Percentiles rank a stretch among this genome's conserved stretches.
Evolutionary conservation across 2,329 filamentous ascomycete genomes (phyloP).

Genomic region (Curvularia eragrostidis): DNA sequence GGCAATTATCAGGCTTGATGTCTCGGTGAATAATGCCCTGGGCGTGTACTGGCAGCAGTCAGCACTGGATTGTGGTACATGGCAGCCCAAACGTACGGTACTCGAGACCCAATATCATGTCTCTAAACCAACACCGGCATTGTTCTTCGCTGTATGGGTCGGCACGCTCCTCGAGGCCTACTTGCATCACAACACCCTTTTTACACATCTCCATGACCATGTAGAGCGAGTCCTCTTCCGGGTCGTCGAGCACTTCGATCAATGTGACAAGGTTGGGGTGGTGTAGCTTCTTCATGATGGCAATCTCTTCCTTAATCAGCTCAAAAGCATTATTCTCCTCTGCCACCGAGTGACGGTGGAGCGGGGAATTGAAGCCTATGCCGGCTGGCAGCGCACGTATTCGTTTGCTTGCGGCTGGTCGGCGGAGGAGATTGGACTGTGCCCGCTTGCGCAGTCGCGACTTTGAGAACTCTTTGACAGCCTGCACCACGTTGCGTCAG

Average conservation of each 20-base stretch:
- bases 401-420: constrained; percentile 61
- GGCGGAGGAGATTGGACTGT: constrained; percentile 83
- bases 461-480: constrained; percentile 98
- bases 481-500: constrained; percentile 61
- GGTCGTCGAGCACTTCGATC: constrained; percentile 94
- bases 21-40: constrained; percentile 96
- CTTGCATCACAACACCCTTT: constrained; percentile 96
- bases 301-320: constrained; percentile 93
- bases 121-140: constrained; percentile 91
- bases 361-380: constrained; percentile 67
- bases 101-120: constrained; percentile 92
- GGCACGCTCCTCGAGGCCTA: constrained; percentile 82
- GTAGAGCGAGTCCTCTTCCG: constrained; percentile 92
- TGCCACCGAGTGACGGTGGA: constrained; percentile 65
- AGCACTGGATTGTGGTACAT: constrained; percentile 17
- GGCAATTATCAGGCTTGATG: constrained; percentile 96
- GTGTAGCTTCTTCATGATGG: constrained; percentile 98
- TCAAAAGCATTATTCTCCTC: constrained; percentile 75
- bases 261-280: constrained; percentile 93
- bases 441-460: constrained; percentile 85
- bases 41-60: constrained; percentile 71
- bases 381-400: constrained; percentile 61
- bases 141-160: constrained; percentile 82
- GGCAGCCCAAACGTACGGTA: constrained; percentile 67
- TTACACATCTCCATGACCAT: constrained; percentile 99